phyloP scores from a whole-genome alignment of 2,329 filamentous ascomycete genomes.

The Paraphoma chrysanthemicola region DNA sequence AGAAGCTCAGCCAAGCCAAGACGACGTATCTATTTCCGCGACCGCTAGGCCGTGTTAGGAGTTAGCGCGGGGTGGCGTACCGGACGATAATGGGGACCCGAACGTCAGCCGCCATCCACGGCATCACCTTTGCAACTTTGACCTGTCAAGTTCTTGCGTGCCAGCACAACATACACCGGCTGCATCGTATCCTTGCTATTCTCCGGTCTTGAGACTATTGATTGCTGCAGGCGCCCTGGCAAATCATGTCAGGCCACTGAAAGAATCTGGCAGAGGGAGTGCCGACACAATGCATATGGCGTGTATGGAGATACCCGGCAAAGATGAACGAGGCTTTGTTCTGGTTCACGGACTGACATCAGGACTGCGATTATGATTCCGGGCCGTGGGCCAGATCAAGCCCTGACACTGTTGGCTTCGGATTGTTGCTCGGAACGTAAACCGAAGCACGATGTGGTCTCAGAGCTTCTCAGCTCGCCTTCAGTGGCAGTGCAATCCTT shows the following conservation, averaged over 20 bases:
- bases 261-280: neutral
- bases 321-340: neutral
- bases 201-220: conserved; percentile 1
- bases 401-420: neutral
- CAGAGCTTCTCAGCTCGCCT: neutral
- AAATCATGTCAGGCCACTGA: neutral
- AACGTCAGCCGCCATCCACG: conserved; percentile 20
- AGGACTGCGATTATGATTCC: neutral
- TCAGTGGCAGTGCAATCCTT: neutral
- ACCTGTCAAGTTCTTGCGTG: conserved; percentile 14
- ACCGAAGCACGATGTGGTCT: neutral
- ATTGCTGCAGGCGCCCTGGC: neutral
- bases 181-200: neutral
- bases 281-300: neutral
- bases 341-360: neutral
- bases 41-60: conserved; percentile 13
- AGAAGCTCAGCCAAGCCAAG: conserved; percentile 23
- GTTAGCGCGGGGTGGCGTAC: conserved; percentile 18
- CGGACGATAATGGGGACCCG: conserved; percentile 41
- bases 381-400: neutral
- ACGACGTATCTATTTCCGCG: conserved; percentile 19
- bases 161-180: neutral
- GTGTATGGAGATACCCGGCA: neutral
- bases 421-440: neutral
- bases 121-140: conserved; percentile 17